Base-by-base conservation (phyloP, 768 basidiomycete genomes). In the Phylloporus sp. region DNA sequence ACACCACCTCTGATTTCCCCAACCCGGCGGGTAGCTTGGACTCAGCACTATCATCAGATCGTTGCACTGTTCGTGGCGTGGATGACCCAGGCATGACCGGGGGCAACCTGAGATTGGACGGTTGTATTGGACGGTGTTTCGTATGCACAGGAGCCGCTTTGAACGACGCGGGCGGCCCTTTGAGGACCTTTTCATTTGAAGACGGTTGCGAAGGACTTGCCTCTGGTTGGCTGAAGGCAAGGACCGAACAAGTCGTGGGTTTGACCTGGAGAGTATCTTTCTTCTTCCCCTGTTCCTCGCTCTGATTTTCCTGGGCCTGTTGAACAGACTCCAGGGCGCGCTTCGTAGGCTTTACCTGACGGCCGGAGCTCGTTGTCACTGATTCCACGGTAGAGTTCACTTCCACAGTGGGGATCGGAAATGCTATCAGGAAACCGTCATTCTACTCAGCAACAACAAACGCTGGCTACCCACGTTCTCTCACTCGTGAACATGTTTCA, bases 401-500 rank as follows among this genome's bases (percentile, higher is more conserved):
- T 35, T 56, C 39, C 16, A 51, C 49, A 18, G 7, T 18, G 48
- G 24, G 50, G 42, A 54, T 23, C 16, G 55, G 52, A 34, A 28
- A 44, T 22, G 59, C 66, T 68, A 20, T 31, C 6, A 6, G 13
- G 6, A 29, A 48, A 0, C 1, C 6, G 42, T 66, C 39, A 65
- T 47, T 47, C 11, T 24, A 50, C 28, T 15, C 18, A 2, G 16
- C 42, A 23, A 40, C 13, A 7, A 34, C n/a, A 16, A 38, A 43
- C 40, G 12, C 28, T 38, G 18, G 32, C n/a, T 12, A 12, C 65
- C 24, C 47, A 70, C 66, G 55, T 57, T 68, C 38, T 49, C 66
- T 57, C 31, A 68, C 53, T 32, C 29, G 61, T 23, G 59, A 63
- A 41, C 57, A 54, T 22, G 66, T 56, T 22, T 70, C 59, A 1